Conservation (phyloP, 2,329 filamentous ascomycete genomes). For the Nakataea oryzae region DNA sequence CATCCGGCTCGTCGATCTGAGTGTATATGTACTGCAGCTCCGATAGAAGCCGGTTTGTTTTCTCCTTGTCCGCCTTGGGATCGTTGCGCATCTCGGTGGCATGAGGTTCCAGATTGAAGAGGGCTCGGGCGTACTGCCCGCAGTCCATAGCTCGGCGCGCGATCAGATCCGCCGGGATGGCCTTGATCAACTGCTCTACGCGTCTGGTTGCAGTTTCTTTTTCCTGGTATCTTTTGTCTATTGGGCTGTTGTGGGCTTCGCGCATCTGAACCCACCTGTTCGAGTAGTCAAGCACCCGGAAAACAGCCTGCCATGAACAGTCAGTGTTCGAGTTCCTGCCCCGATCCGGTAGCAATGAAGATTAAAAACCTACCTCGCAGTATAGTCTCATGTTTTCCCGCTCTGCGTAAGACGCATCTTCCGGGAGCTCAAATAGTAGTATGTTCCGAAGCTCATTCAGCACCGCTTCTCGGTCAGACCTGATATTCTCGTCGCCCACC, state of each 20-base stretch:
- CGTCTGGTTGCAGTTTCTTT: conserved; percentile 23
- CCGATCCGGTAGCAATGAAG: conserved; percentile 5
- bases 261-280: conserved; percentile 83
- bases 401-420: conserved; percentile 45
- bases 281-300: conserved; percentile 82
- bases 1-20: conserved; percentile 95
- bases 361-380: conserved; percentile 57
- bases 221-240: conserved; percentile 21
- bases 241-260: conserved; percentile 28
- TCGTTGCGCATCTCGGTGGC: conserved; percentile 30
- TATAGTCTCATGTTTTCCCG: conserved; percentile 72
- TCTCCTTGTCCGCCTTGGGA: conserved; percentile 26
- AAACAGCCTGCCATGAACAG: conserved; percentile 56
- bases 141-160: conserved; percentile 86
- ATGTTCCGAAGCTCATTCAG: conserved; percentile 66
- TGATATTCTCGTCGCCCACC: conserved; percentile 45
- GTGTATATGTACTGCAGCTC: conserved; percentile 89
- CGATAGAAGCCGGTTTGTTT: conserved; percentile 58
- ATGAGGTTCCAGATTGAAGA: conserved; percentile 93
- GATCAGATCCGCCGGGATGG: conserved; percentile 64
- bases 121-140: conserved; percentile 79
- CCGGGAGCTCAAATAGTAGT: conserved; percentile 48
- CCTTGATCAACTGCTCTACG: conserved; percentile 40
- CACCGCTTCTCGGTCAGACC: conserved; percentile 53
- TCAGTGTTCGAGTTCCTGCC: neutral